Evolutionary conservation across 805 yeast genomes (phyloP).

Genomic region (Brettanomyces custersianus): DNA sequence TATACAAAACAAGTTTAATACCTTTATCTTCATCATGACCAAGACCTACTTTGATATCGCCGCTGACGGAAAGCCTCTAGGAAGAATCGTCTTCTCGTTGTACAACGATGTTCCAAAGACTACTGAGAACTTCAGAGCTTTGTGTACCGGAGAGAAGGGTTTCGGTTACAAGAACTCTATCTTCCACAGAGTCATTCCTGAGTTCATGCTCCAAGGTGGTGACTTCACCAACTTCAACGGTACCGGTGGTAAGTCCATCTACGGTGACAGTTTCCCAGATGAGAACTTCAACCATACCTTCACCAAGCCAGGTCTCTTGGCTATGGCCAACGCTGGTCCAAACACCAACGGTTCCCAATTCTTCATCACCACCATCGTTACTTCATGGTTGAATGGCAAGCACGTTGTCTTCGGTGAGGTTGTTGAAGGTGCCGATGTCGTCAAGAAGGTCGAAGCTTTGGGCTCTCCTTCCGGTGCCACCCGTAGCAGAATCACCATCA

Average conservation of each 20-base stretch:
- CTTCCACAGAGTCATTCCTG: conserved; percentile 96
- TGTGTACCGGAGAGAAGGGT: conserved; percentile 91
- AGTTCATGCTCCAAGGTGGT: conserved; percentile 96
- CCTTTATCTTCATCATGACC: conserved; percentile 27
- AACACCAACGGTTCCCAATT: conserved; percentile 90
- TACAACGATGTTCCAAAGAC: conserved; percentile 87
- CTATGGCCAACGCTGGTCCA: conserved; percentile 93
- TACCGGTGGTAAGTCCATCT: conserved; percentile 85
- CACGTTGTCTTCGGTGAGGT: conserved; percentile 79
- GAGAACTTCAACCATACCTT: conserved; percentile 69
- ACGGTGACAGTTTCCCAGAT: conserved; percentile 53
- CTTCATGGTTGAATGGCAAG: conserved; percentile 73
- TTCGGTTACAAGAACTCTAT: conserved; percentile 77
- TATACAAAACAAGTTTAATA: too few relatives aligned
- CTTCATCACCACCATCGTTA: conserved; percentile 73
- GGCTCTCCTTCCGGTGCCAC: conserved; percentile 47
- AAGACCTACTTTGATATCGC: conserved; percentile 35
- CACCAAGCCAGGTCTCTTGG: conserved; percentile 71
- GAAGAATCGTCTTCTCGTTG: conserved; percentile 74
- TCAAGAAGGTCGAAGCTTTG: conserved; percentile 74
- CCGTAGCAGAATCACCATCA: conserved; percentile 42
- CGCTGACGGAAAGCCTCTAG: conserved; percentile 29
- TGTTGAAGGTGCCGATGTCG: conserved; percentile 54
- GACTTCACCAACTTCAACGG: conserved; percentile 84
- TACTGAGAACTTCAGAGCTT: conserved; percentile 71